Evolutionary conservation across 352 stramenopile species (phyloP), one percentile per base, ranked within the genome.

Genomic region (Phytophthora syringae): DNA sequence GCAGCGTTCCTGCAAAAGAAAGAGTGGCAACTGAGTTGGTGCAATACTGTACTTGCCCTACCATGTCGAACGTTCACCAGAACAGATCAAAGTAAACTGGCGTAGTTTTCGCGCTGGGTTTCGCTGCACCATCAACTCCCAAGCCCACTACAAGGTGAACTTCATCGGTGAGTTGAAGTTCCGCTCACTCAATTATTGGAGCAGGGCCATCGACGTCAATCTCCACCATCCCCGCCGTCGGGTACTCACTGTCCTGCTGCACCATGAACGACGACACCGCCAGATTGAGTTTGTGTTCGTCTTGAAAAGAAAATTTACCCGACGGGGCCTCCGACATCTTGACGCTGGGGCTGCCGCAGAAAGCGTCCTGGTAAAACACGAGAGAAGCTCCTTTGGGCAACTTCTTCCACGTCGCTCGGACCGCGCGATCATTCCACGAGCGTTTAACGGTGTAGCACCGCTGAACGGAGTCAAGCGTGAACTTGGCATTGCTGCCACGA

Each of bases 221-320:
- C 13, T 55, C 40, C 18, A 51, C 43, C 21, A 59, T 5, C 24
- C 64, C 57, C 12, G 28, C 16, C 10, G 30, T 58, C 16, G 57
- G 56, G 10, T 67, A 15, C 6, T 50, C 47, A 22, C 34, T 59
- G 21, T 18, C 11, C n/a, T 56, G 39, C 22, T 55, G 37, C 32
- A 72, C 56, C 50, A 72, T 63, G 44, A 72, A 66, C 0, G 64
- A 67, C 36, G 64, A 67, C 43, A 72, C 50, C 3, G 45, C 16
- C 2, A 49, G 21, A 21, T 67, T 49, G 27, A 72, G 56, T 28
- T 67, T 61, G 12, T 55, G 15, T 15, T 55, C 27, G 7, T 65
- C 28, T 51, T 70, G 37, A 27, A 72, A 72, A 15, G 57, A 63
- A 40, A 58, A 62, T 11, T 50, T 67, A 2, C 56, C 64, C 3